These are phyloP conservation scores for Gossypium sturtianum DNA, from an alignment of 345 rosid genomes.

Conservation along the genomic window DNA sequence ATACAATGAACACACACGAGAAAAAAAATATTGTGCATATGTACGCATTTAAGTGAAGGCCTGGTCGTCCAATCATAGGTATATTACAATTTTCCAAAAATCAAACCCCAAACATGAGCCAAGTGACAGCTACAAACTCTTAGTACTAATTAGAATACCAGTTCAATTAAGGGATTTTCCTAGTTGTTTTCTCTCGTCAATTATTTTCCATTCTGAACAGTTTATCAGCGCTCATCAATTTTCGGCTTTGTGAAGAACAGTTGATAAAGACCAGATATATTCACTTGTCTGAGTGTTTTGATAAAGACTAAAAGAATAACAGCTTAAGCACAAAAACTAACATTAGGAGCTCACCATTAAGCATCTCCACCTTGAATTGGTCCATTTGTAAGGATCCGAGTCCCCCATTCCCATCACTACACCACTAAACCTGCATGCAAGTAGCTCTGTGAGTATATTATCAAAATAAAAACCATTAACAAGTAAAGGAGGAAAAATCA, in stretches of 20 bases:
- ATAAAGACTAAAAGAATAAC: background rate
- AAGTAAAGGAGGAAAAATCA: background rate
- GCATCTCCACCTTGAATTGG: slow-evolving; percentile 92
- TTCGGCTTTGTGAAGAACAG: background rate
- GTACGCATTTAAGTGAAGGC: background rate
- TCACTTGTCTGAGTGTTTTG: background rate
- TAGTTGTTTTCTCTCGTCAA: background rate
- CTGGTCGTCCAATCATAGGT: background rate
- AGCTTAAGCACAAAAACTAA: background rate
- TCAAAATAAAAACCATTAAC: background rate
- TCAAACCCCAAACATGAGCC: slow-evolving; percentile 1
- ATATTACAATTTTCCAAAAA: background rate
- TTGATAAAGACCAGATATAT: background rate
- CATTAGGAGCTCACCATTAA: slow-evolving; percentile 45
- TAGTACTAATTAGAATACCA: background rate
- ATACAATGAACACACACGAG: background rate
- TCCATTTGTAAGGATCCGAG: slow-evolving; percentile 81
- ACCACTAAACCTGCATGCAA: slow-evolving; percentile 58
- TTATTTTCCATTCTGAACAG: background rate
- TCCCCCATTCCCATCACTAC: slow-evolving; percentile 64
- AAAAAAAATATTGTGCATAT: background rate
- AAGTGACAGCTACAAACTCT: background rate
- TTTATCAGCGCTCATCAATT: background rate
- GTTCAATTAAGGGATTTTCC: background rate
- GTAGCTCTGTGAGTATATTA: background rate